Evolutionary conservation across 345 rosid species (phyloP), one percentile per base, ranked within the genome.

Genomic region (Arabidopsis suecica): DNA sequence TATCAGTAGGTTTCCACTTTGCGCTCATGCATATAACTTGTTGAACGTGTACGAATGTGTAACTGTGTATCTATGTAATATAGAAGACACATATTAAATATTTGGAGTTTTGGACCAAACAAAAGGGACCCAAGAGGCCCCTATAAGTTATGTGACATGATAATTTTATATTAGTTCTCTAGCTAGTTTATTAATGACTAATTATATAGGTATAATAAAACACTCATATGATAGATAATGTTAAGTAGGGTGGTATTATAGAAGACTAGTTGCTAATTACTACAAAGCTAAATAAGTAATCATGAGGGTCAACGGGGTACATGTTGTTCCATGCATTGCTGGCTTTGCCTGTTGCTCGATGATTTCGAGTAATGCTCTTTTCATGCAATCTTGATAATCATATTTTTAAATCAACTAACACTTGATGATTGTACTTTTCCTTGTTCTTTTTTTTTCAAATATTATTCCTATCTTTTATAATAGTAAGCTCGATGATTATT

Each of bases 311-410:
- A 72, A 78, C 63, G 45, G 42, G 81, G 63, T 71, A 72, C 77
- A 71, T 56, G 9, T 4, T 77, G 62, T 71, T 65, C 7, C 72
- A 71, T 72, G 81, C 73, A 66, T 78, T 59, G 73, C 69, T 78
- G 77, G 73, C 58, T 78, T 78, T 78, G 77, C 77, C 69, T 71
- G 77, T 78, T 72, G 80, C 42, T 77, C 80, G 40, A 78, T 66
- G 11, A 65, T 78, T 72, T 40, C 63, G 42, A 78, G 81, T 78
- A 72, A 65, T 78, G 81, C 77, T 78, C 81, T 42, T 78, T 66
- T 65, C 81, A 78, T 78, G 81, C 77, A 71, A 77, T 65, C 44
- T 71, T 64, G 7, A 48, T 57, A 14, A 48, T 65, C 38, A 69
- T 63, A 18, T 56, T 63, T 69, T 64, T 1, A 48, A 8, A 71